Conservation (phyloP, 305 asterid genomes). For the Fraxinus latifolia region DNA sequence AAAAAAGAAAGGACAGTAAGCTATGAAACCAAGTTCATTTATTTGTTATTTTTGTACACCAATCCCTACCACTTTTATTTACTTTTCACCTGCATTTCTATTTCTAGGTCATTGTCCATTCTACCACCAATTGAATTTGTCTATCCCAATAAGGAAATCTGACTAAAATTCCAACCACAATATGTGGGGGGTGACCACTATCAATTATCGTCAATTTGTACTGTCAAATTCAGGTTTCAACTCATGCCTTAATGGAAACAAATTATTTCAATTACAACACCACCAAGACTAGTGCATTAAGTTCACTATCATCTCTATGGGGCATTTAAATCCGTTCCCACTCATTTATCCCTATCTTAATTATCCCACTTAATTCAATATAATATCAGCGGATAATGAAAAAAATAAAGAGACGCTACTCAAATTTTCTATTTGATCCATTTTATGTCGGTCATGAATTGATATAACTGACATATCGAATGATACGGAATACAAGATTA, state of each 20-base stretch:
- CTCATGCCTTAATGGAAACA: background rate
- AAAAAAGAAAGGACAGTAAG: background rate
- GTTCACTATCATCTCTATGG: constrained; percentile 2
- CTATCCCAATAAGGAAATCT: background rate
- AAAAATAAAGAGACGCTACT: background rate
- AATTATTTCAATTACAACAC: constrained; percentile 11
- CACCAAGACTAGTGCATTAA: background rate
- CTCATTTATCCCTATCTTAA: constrained; percentile 22
- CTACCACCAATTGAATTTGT: constrained; percentile 14
- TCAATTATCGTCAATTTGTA: background rate
- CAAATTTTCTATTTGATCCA: background rate
- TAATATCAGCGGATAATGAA: background rate
- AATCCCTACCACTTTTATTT: constrained; percentile 11
- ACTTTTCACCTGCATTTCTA: constrained; percentile 2
- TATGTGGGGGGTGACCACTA: constrained; percentile 10
- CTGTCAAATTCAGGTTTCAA: background rate
- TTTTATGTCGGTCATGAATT: background rate
- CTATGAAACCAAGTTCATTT: background rate
- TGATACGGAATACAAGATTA: background rate
- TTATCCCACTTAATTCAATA: constrained; percentile 6
- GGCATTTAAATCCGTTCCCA: constrained; percentile 6
- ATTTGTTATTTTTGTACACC: background rate
- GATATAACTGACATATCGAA: background rate
- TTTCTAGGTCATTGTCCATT: constrained; percentile 14
- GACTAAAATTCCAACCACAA: constrained; percentile 19